phyloP scores from a whole-genome alignment of 129 eudicot genomes.

The Helianthus tuberosus region DNA sequence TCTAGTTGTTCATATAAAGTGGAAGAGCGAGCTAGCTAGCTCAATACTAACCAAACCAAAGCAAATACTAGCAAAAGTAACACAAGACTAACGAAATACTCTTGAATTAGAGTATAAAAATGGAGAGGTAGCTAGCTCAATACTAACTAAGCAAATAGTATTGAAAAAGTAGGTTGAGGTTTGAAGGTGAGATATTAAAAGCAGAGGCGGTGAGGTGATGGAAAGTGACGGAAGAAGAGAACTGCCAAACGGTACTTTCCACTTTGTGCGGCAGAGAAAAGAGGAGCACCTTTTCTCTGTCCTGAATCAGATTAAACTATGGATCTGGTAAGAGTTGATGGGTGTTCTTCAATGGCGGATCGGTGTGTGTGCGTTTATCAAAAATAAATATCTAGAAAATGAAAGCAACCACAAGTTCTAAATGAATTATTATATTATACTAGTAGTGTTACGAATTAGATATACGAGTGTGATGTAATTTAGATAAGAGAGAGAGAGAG shows the following conservation, averaged over 20 bases:
- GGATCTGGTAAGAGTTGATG: conserved; percentile 19
- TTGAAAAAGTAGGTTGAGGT: not conserved
- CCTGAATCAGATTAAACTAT: conserved; percentile 12
- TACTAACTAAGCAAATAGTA: not conserved
- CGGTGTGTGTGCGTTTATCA: not conserved
- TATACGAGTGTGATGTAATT: not conserved
- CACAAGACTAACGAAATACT: too few relatives aligned
- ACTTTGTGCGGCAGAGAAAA: conserved; percentile 28
- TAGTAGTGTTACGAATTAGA: not conserved
- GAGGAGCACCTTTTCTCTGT: conserved; percentile 27
- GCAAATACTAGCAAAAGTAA: not conserved
- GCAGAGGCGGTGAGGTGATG: conserved; percentile 1
- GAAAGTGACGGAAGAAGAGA: conserved; percentile 37
- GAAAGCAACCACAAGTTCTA: conserved; percentile 44
- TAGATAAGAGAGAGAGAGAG: conserved; percentile 15
- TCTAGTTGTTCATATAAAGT: not conserved
- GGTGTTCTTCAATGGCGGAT: conserved; percentile 36
- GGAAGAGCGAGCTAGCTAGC: not conserved
- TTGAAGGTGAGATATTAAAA: not conserved
- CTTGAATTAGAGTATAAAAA: not conserved
- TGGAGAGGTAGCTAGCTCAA: not conserved
- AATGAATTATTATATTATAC: conserved; percentile 2
- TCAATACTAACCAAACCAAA: not conserved
- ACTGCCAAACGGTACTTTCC: conserved; percentile 32
- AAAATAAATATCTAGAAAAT: not conserved